These are phyloP conservation scores for Paraleonurus japonicus DNA, from an alignment of 257 asterid genomes.

Conservation along the genomic window DNA sequence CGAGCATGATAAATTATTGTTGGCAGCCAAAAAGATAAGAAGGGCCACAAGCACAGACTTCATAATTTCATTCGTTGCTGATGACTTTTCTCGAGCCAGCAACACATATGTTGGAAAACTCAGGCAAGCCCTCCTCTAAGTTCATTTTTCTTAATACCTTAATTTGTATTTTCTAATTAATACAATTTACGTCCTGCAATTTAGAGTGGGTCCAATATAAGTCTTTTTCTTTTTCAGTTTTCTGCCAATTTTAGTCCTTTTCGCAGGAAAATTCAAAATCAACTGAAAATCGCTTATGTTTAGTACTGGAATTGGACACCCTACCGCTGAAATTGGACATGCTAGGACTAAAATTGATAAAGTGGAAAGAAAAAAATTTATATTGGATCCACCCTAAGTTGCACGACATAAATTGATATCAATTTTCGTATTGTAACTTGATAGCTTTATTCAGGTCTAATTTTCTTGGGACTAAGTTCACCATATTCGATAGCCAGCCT, in stretches of 20 bases:
- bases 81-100: slow-evolving; percentile 91
- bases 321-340: too few relatives aligned
- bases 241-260: too few relatives aligned
- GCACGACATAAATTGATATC: too few relatives aligned
- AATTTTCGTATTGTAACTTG: neutral
- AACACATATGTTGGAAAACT: slow-evolving; percentile 83
- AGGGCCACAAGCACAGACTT: slow-evolving; percentile 87
- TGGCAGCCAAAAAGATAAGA: slow-evolving; percentile 79
- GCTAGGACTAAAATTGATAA: too few relatives aligned
- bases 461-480: slow-evolving; percentile 90
- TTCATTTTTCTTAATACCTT: neutral
- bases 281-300: too few relatives aligned
- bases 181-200: too few relatives aligned
- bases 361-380: too few relatives aligned
- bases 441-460: slow-evolving; percentile 63
- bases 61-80: slow-evolving; percentile 74
- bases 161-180: neutral
- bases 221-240: too few relatives aligned
- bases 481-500: slow-evolving; percentile 77
- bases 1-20: slow-evolving; percentile 64
- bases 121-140: slow-evolving; percentile 38
- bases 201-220: too few relatives aligned
- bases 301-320: too few relatives aligned
- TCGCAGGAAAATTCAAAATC: too few relatives aligned
- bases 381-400: too few relatives aligned